A percentile compares a stretch with the other conserved stretches of the same genome.
Evolutionary conservation across 2,329 filamentous ascomycete genomes (phyloP).

Genomic region (Colletotrichum sidae): DNA sequence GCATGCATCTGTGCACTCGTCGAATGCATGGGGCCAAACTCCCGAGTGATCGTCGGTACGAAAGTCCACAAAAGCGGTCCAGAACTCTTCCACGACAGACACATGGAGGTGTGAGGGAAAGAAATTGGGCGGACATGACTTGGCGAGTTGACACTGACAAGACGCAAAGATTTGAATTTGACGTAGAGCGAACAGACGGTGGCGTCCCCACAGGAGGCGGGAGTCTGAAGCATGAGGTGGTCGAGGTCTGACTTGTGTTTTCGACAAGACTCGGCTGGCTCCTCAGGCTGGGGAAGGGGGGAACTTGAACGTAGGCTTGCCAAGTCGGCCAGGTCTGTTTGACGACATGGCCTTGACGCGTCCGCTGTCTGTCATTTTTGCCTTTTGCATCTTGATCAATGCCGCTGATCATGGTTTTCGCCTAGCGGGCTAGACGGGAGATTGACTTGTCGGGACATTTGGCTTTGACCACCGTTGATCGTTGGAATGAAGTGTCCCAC

Average conservation of each 20-base stretch:
- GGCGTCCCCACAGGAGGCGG: background rate
- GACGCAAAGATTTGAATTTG: background rate
- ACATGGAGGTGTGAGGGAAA: background rate
- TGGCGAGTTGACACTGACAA: background rate
- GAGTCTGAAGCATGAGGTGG: background rate
- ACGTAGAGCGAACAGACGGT: slow-evolving; percentile 13
- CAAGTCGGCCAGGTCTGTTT: slow-evolving; percentile 2
- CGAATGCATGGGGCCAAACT: slow-evolving; percentile 10
- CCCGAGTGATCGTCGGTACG: slow-evolving; percentile 21
- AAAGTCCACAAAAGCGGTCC: background rate
- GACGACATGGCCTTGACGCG: background rate
- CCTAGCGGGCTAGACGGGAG: background rate
- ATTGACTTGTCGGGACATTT: slow-evolving; percentile 13
- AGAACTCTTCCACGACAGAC: background rate
- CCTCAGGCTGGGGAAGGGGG: background rate
- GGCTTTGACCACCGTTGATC: slow-evolving; percentile 18
- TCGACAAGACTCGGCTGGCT: background rate
- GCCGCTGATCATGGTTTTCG: slow-evolving; percentile 3
- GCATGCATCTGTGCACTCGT: slow-evolving; percentile 25
- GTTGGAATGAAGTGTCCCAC: slow-evolving; percentile 3
- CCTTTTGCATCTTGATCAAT: slow-evolving; percentile 15
- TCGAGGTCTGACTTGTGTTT: slow-evolving; percentile 5
- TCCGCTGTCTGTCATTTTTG: slow-evolving; percentile 11
- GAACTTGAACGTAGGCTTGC: background rate
- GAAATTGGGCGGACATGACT: background rate